Evolutionary conservation across 148 eudicot genomes (phyloP).

Genomic region (Fagopyrum tataricum): DNA sequence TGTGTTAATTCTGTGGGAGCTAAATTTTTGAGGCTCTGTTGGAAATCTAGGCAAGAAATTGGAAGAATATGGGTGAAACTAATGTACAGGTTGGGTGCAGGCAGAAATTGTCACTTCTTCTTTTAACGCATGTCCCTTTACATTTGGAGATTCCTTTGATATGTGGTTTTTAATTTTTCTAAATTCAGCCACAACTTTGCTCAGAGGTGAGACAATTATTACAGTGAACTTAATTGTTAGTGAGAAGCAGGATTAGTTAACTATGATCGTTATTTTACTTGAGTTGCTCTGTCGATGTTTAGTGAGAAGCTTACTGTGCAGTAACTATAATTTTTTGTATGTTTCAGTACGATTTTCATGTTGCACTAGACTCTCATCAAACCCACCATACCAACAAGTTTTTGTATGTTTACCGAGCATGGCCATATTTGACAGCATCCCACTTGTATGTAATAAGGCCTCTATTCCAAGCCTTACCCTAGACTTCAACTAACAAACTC

Average conservation of each 20-base stretch:
- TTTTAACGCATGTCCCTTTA: not conserved
- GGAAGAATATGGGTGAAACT: slow-evolving; percentile 1
- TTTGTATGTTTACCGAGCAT: too few species aligned
- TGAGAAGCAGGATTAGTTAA: slow-evolving; percentile 4
- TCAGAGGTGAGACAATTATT: not conserved
- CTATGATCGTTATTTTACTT: not conserved
- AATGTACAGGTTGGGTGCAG: slow-evolving; percentile 10
- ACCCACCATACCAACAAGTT: too few species aligned
- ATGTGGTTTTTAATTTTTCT: not conserved
- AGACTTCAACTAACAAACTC: too few species aligned
- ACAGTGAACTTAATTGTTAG: not conserved
- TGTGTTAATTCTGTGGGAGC: not conserved
- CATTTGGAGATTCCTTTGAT: not conserved
- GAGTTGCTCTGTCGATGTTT: too few species aligned
- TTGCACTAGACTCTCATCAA: not conserved
- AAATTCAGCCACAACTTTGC: not conserved
- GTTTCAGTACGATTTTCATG: not conserved
- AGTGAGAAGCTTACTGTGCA: not conserved
- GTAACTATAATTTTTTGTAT: not conserved
- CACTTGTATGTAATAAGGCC: too few species aligned
- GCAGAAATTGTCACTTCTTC: not conserved
- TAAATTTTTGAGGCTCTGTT: slow-evolving; percentile 12
- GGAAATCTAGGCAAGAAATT: slow-evolving; percentile 12
- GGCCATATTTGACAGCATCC: too few species aligned
- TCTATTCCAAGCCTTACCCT: too few species aligned